Evolutionary conservation across 2,329 filamentous ascomycete genomes (phyloP).

Genomic region (Zymoseptoria brevis): DNA sequence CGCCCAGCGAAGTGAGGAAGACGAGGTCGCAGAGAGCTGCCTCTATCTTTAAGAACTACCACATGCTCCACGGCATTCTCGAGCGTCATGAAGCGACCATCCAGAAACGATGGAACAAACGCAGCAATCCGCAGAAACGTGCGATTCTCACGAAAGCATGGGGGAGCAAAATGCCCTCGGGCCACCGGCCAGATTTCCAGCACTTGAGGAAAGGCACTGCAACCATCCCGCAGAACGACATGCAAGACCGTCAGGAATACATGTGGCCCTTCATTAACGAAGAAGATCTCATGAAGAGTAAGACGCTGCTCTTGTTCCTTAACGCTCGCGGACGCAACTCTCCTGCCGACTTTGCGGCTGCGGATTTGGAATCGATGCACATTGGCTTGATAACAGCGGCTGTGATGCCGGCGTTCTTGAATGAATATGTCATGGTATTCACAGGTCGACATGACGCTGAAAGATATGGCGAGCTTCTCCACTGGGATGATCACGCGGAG

Average conservation of each 20-base stretch:
- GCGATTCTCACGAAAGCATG: slow-evolving; percentile 2
- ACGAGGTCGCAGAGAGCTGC: background rate
- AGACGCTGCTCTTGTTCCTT: slow-evolving; percentile 4
- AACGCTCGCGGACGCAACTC: slow-evolving; percentile 3
- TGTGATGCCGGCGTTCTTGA: background rate
- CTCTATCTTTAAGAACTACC: slow-evolving; percentile 5
- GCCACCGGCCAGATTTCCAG: slow-evolving; percentile 7
- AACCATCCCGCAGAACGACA: background rate
- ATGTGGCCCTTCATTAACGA: slow-evolving; percentile 2
- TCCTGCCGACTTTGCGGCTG: slow-evolving; percentile 7
- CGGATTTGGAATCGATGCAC: slow-evolving; percentile 6
- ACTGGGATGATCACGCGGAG: slow-evolving; percentile 5
- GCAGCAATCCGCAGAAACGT: slow-evolving; percentile 5
- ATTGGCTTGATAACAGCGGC: background rate
- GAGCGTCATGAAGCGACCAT: slow-evolving; percentile 5
- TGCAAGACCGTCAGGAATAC: background rate
- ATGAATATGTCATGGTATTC: slow-evolving; percentile 5
- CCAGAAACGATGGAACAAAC: slow-evolving; percentile 7
- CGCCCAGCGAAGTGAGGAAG: background rate
- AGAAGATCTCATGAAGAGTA: slow-evolving; percentile 1
- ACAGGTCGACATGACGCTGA: background rate
- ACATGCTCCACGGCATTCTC: slow-evolving; percentile 1
- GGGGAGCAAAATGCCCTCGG: background rate
- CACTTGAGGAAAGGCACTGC: background rate
- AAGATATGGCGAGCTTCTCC: slow-evolving; percentile 1